Evolutionary conservation across 371 early-diverging fungal species (phyloP), one percentile per base, ranked within the genome.

Genomic region (Mucor racemosus): DNA sequence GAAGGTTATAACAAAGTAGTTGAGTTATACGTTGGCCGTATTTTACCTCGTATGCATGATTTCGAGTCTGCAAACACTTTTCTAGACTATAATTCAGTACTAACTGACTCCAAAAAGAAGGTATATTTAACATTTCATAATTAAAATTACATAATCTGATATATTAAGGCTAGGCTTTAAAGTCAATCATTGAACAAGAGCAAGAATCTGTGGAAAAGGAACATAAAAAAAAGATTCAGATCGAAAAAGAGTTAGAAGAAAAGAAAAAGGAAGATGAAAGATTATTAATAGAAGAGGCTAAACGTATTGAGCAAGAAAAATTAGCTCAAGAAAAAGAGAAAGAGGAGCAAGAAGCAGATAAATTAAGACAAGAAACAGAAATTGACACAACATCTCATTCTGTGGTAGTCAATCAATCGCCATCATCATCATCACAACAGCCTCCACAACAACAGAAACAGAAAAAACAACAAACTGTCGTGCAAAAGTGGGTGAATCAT

Each of bases 31-130:
- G 60, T 67, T 26, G 64, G 66, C 19, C 73, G 64, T 34, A 73
- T 75, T 11, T 38, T 82, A 17, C 72, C 76, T 38, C 66, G 65
- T 15, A 55, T 76, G 62, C 55, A 71, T 33, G 82, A 82, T 42
- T 82, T 65, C 66, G 78, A 78, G 36, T 75, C 82, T 9, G 78
- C 80, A 26, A 53, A 62, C 7, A 58, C 69, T 14, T 82, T 82
- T 60, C 19, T 79, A 14, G 67, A 82, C 36, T 82, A 78, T 38
- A 82, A 82, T 42, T 41, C 76, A 14, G 59, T 75, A 10, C 19
- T 79, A 10, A 35, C 70, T 5, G 77, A 78, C 14, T 58, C 71
- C 11, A 69, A 72, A 60, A 78, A 74, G 60, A 62, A 75, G 73
- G 82, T 82, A 77, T 62, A 54, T 19, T 53, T 53, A 13, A 53